Conservation (phyloP, 2,329 filamentous ascomycete species). For the Ophiocordyceps camponoti-floridani region DNA sequence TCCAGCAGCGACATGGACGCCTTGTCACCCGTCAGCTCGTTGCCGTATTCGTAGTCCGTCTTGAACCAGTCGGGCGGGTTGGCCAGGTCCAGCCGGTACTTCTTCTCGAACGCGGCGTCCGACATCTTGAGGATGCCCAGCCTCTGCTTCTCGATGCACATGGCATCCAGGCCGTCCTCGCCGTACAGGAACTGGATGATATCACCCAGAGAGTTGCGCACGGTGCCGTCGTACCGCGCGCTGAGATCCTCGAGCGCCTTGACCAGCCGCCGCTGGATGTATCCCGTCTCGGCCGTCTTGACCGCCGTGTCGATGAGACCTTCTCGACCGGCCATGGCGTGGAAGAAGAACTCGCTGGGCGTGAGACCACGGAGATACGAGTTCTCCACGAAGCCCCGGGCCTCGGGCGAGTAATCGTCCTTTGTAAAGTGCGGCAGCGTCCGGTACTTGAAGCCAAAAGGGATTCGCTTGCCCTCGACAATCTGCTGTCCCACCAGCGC, state of each 20-base stretch:
- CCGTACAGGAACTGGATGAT: conserved; percentile 96
- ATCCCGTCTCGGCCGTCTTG: conserved; percentile 97
- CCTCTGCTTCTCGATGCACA: conserved; percentile 81
- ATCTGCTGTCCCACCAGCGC: conserved; percentile 95
- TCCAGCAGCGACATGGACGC: conserved; percentile 76
- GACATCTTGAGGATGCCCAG: conserved; percentile 76
- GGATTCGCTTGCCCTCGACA: conserved; percentile 96
- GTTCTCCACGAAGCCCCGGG: conserved; percentile 95
- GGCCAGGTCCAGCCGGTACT: conserved; percentile 64
- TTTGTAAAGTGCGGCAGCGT: conserved; percentile 97
- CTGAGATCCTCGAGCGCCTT: conserved; percentile 97
- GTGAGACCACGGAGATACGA: conserved; percentile 93
- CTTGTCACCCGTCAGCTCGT: conserved; percentile 74
- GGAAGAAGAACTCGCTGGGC: conserved; percentile 96
- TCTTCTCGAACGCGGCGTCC: conserved; percentile 56
- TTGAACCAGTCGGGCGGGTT: conserved; percentile 41
- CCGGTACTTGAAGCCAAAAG: conserved; percentile 96
- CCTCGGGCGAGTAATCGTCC: conserved; percentile 95
- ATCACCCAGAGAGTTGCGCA: conserved; percentile 90
- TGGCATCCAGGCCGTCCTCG: conserved; percentile 89
- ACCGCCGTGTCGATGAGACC: conserved; percentile 99
- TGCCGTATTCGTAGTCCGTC: conserved; percentile 51
- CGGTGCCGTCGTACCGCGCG: conserved; percentile 93
- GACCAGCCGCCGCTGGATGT: conserved; percentile 94
- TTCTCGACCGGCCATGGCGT: conserved; percentile 99